These are phyloP conservation scores for Gyromitra esculenta DNA, from an alignment of 2,329 filamentous ascomycete species.

Conservation along the genomic window DNA sequence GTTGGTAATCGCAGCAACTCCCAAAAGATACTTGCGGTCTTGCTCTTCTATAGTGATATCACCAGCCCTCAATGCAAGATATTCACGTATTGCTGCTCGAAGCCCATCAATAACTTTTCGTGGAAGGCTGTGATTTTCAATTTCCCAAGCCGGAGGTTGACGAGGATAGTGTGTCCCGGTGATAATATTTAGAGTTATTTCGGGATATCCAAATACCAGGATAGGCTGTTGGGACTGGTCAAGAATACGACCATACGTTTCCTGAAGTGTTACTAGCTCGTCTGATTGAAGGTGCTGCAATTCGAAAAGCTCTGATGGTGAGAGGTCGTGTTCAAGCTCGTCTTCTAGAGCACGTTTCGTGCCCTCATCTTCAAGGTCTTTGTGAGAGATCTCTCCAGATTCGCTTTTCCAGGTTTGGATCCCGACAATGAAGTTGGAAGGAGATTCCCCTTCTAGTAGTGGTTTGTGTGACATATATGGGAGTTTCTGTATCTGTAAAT, in stretches of 20 bases:
- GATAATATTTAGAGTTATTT: conserved; percentile 51
- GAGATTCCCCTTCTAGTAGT: neutral
- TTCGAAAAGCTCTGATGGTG: conserved; percentile 13
- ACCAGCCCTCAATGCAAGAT: conserved; percentile 32
- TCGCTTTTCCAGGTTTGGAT: conserved; percentile 16
- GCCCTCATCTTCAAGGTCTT: neutral
- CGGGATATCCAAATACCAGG: conserved; percentile 51
- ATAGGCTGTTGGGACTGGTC: conserved; percentile 26
- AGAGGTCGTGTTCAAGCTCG: conserved; percentile 19
- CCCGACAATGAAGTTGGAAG: neutral
- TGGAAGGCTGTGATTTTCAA: conserved; percentile 53
- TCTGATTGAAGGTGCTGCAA: conserved; percentile 10
- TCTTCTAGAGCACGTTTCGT: neutral
- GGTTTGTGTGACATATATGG: neutral
- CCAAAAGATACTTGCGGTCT: conserved; percentile 48
- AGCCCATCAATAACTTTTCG: conserved; percentile 50
- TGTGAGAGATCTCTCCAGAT: neutral
- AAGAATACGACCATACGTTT: conserved; percentile 4
- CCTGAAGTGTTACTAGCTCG: neutral
- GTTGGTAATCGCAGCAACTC: conserved; percentile 40
- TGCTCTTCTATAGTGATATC: conserved; percentile 27
- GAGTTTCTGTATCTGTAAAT: neutral
- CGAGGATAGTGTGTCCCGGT: conserved; percentile 54
- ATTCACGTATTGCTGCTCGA: conserved; percentile 40
- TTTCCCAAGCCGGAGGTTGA: conserved; percentile 48